Percentiles rank a stretch among this genome's conserved stretches.
phyloP scores from a whole-genome alignment of 352 stramenopile genomes.

The Phytophthora rubi region DNA sequence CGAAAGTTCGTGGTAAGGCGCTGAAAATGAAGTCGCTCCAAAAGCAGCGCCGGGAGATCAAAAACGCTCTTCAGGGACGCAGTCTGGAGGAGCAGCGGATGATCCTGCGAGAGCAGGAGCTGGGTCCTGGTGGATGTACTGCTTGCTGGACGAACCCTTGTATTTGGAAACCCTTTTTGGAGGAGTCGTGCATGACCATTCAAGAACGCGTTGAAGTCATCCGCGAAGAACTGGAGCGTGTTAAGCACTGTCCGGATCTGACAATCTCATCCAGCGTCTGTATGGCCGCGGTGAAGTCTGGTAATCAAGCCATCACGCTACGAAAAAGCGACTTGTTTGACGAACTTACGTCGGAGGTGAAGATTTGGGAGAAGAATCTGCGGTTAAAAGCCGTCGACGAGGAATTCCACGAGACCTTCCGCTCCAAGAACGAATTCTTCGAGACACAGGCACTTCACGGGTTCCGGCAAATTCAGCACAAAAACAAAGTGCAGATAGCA shows the following conservation, averaged over 20 bases:
- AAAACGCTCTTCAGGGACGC: constrained; percentile 65
- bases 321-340: constrained; percentile 76
- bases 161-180: constrained; percentile 64
- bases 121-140: constrained; percentile 81
- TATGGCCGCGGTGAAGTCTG: constrained; percentile 67
- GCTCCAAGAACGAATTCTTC: constrained; percentile 80
- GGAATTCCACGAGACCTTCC: constrained; percentile 93
- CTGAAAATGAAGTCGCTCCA: constrained; percentile 69
- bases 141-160: constrained; percentile 82
- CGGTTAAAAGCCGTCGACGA: constrained; percentile 85
- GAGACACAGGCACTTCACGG: constrained; percentile 92
- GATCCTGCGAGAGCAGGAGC: constrained; percentile 67
- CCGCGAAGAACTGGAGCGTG: constrained; percentile 69
- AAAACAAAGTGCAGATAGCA: constrained; percentile 74
- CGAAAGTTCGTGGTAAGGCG: constrained; percentile 59
- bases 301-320: constrained; percentile 50
- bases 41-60: constrained; percentile 79
- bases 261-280: constrained; percentile 65
- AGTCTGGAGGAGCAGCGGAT: constrained; percentile 72
- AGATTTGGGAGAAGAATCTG: constrained; percentile 74
- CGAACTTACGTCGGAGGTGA: constrained; percentile 71
- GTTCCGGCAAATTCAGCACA: constrained; percentile 89
- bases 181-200: constrained; percentile 59
- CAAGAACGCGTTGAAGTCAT: constrained; percentile 66
- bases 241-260: constrained; percentile 63